These are phyloP conservation scores for Alternaria sp. DNA, from an alignment of 2,329 filamentous ascomycete species.

Conservation along the genomic window DNA sequence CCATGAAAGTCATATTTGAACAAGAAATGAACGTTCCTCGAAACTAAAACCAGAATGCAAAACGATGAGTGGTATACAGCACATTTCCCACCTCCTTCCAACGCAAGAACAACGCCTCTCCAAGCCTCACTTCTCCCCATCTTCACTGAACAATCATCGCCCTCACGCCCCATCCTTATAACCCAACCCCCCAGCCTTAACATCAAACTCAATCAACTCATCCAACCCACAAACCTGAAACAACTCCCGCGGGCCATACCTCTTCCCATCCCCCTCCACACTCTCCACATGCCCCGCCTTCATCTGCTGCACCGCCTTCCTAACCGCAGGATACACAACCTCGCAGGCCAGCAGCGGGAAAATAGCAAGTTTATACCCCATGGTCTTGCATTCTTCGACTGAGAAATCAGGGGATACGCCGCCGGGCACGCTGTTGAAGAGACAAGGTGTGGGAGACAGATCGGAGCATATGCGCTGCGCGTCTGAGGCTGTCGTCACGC, in stretches of 20 bases:
- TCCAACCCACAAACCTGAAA: constrained; percentile 62
- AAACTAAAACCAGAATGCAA: neutral
- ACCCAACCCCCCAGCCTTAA: constrained; percentile 51
- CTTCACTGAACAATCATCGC: neutral
- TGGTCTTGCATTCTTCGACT: constrained; percentile 58
- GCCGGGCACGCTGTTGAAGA: constrained; percentile 65
- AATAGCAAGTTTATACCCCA: constrained; percentile 67
- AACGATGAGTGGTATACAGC: neutral
- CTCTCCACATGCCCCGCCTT: constrained; percentile 35
- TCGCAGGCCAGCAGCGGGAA: constrained; percentile 52
- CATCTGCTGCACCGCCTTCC: constrained; percentile 37
- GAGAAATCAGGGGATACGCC: constrained; percentile 62
- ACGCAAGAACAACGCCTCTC: neutral
- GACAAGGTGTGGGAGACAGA: constrained; percentile 58
- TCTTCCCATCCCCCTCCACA: constrained; percentile 50
- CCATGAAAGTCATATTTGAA: too few relatives aligned
- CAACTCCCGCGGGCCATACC: constrained; percentile 56
- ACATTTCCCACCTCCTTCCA: neutral
- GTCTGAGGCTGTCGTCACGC: constrained; percentile 60
- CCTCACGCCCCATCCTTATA: constrained; percentile 26
- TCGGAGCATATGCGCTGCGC: constrained; percentile 55
- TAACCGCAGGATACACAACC: constrained; percentile 42
- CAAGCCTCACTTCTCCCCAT: neutral
- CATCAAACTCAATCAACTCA: constrained; percentile 59
- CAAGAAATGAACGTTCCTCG: neutral